Evolutionary conservation across 257 asterid species (phyloP), one percentile per base, ranked within the genome.

Genomic region (Ligustrum vulgare): DNA sequence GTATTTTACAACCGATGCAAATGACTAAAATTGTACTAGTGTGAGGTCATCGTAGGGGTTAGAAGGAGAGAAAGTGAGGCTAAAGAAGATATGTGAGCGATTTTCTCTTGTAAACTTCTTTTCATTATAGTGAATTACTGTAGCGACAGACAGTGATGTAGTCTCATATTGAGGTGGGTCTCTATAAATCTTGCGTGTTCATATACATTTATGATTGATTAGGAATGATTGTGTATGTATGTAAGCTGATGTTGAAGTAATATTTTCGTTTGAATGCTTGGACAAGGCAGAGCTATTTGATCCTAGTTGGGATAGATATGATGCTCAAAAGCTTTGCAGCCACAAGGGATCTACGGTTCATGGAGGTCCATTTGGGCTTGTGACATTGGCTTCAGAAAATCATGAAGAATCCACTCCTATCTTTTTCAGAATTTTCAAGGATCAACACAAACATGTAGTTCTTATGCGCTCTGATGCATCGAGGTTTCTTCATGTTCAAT

Each of bases 221-320:
- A 2, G 54, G 54, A 45, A 10, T 45, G 54, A 6, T 45, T 45
- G 18, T 77, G 1, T 45, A 10, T 28, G 31, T 45, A 0, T 74
- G 20, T 28, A 79, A 79, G 82, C 82, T 79, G 82, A 79, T 62
- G 79, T 79, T 45, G 82, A 79, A 64, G 76, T 79, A 45, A 47
- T 37, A 9, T 79, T 79, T 68, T 41, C 76, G 0, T 79, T 79
- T n/a, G 12, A 56, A 4, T 75, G 83, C 54, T 75, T 80, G 54
- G 83, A 70, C 2, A 75, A 75, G 32, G 74, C 80, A 37, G 81
- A 78, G 51, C 3, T 77, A 35, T 78, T 78, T 78, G 81, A 78
- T 51, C 68, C 45, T 0, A 78, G 47, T 3, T 78, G 81, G 81
- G 68, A 23, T 51, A 54, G 66, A n/a, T 56, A 63, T 64, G 76